A percentile compares a stretch with the other conserved stretches of the same genome.
Conservation (phyloP, 345 rosid species). For the Euclidium syriacum region DNA sequence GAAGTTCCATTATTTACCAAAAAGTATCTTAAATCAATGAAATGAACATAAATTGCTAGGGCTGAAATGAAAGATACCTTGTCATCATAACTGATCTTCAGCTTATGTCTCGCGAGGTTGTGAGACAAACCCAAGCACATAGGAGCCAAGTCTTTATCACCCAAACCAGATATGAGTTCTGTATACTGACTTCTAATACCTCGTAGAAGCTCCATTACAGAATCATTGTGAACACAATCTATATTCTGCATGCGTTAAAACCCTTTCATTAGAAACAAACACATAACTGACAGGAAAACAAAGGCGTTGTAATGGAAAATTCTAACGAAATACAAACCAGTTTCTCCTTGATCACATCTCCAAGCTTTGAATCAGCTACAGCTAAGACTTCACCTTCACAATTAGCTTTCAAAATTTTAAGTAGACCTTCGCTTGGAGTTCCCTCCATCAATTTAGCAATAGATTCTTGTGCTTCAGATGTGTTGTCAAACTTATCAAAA, state of each 20-base stretch:
- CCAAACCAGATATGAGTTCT: slow-evolving; percentile 77
- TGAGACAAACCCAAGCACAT: slow-evolving; percentile 93
- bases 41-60: neutral
- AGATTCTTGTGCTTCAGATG: slow-evolving; percentile 70
- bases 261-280: neutral
- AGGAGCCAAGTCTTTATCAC: slow-evolving; percentile 69
- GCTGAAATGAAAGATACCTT: slow-evolving; percentile 42
- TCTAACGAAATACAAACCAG: slow-evolving; percentile 39
- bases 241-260: slow-evolving; percentile 48
- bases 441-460: slow-evolving; percentile 63
- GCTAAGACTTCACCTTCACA: slow-evolving; percentile 63
- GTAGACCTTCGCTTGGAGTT: slow-evolving; percentile 56
- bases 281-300: too few relatives aligned
- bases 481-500: slow-evolving; percentile 73
- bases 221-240: slow-evolving; percentile 73
- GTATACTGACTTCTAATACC: slow-evolving; percentile 77
- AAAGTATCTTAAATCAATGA: too few relatives aligned
- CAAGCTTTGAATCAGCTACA: slow-evolving; percentile 87
- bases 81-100: slow-evolving; percentile 83
- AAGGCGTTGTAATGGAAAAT: neutral
- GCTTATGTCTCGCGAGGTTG: slow-evolving; percentile 77
- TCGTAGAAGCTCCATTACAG: slow-evolving; percentile 81
- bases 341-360: slow-evolving; percentile 78
- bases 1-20: neutral
- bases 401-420: slow-evolving; percentile 59